These are phyloP conservation scores for Pythium oligandrum DNA, from an alignment of 352 stramenopile species.

Conservation along the genomic window DNA sequence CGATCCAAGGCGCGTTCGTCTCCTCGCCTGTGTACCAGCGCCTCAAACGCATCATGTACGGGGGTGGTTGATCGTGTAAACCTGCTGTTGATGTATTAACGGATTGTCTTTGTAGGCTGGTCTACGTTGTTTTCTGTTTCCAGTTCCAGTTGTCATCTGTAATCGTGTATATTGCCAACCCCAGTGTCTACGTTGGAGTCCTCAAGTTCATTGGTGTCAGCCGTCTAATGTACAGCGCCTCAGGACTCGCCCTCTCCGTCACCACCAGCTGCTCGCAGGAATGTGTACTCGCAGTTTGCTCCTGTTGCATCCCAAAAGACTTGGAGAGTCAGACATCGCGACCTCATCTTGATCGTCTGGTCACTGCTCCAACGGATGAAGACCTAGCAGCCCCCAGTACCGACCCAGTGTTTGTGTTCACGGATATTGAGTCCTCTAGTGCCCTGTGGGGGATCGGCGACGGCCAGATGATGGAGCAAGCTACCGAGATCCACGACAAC, in stretches of 20 bases:
- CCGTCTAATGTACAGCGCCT: slow-evolving; percentile 34
- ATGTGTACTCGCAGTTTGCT: slow-evolving; percentile 33
- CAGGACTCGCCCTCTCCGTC: slow-evolving; percentile 34
- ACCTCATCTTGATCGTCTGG: neutral
- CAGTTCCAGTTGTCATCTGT: slow-evolving; percentile 48
- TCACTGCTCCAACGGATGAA: neutral
- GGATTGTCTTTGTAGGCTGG: slow-evolving; percentile 20
- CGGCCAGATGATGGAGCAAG: slow-evolving; percentile 25
- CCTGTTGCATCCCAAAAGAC: slow-evolving; percentile 25
- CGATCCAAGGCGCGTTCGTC: slow-evolving; percentile 44
- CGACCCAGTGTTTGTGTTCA: slow-evolving; percentile 60
- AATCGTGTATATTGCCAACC: slow-evolving; percentile 26
- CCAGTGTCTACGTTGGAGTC: slow-evolving; percentile 6
- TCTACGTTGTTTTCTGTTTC: slow-evolving; percentile 45
- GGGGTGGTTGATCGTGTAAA: neutral
- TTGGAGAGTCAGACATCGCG: neutral
- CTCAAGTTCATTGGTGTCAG: slow-evolving; percentile 37
- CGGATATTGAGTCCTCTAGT: slow-evolving; percentile 64
- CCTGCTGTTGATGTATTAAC: no score
- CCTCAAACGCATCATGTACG: slow-evolving; percentile 56
- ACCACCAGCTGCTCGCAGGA: slow-evolving; percentile 47
- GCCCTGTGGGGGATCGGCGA: slow-evolving; percentile 46
- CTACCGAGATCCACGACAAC: slow-evolving; percentile 26
- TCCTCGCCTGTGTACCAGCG: slow-evolving; percentile 49
- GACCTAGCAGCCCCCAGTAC: slow-evolving; percentile 4